Base-by-base conservation (phyloP, 2,329 filamentous ascomycete genomes). In the Diaporthe sp. region DNA sequence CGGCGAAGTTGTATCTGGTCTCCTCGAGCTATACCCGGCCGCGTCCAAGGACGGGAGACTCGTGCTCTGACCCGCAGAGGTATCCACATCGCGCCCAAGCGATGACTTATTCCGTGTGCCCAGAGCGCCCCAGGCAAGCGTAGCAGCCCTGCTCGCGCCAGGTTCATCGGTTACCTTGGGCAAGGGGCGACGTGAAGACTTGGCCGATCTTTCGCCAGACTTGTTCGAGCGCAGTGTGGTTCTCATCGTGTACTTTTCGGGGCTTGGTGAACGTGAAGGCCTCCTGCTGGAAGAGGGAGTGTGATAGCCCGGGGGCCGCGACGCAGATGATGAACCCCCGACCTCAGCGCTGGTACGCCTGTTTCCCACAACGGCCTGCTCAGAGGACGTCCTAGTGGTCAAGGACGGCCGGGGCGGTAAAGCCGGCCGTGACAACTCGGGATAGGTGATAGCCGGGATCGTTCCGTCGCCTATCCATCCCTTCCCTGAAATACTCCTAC, bases 381-480 rank as follows among this genome's bases (percentile, higher is more conserved):
- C 88, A 0, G 88, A 89, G 70, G 87, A 89, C 79, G 85, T 86
- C 82, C 86, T 88, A 70, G 82, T 84, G n/a, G 90, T 88, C 53
- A 89, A 81, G 1, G 88, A 86, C 35, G 91, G 89, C 32, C 94
- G 87, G 65, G 88, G 84, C 17, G 91, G 87, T 13, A 91, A 84
- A 17, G 84, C 79, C 17, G 93, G 93, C 73, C 92, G 91, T n/a
- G 94, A 93, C n/a, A 97, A 86, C 78, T 97, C 93, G 6, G 92
- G 89, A 81, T 97, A 97, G 75, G 89, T 92, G 65, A 96, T 90
- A 10, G 94, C 93, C 61, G 94, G 94, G 76, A 98, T 92, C 1
- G 94, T 97, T 17, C 94, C 94, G 76, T 92, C 89, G 53, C 94
- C 95, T 79, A 97, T 93, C 87, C 91, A 96, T 4, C 90, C 92